Evolutionary conservation across 2,329 filamentous ascomycete species (phyloP), one percentile per base, ranked within the genome.

Genomic region (Phaeosphaeria sp.): DNA sequence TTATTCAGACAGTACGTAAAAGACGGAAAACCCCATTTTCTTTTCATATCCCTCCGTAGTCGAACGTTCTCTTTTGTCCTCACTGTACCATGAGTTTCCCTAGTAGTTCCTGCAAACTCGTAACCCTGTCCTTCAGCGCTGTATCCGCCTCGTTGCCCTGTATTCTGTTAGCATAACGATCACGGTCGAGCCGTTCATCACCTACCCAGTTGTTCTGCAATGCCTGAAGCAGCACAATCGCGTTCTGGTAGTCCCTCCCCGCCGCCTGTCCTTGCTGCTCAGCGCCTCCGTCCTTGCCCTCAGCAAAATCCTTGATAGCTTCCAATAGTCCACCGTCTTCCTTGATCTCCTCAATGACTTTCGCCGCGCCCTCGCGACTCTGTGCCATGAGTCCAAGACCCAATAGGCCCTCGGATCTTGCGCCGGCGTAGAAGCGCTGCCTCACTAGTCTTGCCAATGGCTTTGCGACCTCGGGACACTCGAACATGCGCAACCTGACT

Each of bases 381-480:
- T 76, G 74, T 10, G 71, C 73, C 58, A 77, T 67, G 15, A 77
- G 54, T 4, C 74, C 75, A 9, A 77, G 63, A 5, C 75, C 75
- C 1, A 77, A 56, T 13, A 77, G 54, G 0, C 73, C 75, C 62
- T 77, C 75, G 0, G 73, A 72, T 52, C 73, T 67, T 3, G 73
- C 73, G 44, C 75, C 73, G 1, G 72, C 68, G 39, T 71, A 77
- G 62, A 76, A 74, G 5, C 73, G 66, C 53, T 77, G 75, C 1
- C 70, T 71, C 11, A 74, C 64, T 11, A 77, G 68, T n/a, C 63
- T 60, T 18, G 72, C 69, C 2, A 77, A 47, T 1, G 74, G 74
- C n/a, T 67, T 61, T 33, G 71, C 73, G 42, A 77, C 56, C 23
- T 67, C 55, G 6, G 71, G 65, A 18, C 68, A 66, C n/a, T 70